phyloP scores from a whole-genome alignment of 495 filamentous ascomycete genomes.

The Astrothelium subdiscretum region DNA sequence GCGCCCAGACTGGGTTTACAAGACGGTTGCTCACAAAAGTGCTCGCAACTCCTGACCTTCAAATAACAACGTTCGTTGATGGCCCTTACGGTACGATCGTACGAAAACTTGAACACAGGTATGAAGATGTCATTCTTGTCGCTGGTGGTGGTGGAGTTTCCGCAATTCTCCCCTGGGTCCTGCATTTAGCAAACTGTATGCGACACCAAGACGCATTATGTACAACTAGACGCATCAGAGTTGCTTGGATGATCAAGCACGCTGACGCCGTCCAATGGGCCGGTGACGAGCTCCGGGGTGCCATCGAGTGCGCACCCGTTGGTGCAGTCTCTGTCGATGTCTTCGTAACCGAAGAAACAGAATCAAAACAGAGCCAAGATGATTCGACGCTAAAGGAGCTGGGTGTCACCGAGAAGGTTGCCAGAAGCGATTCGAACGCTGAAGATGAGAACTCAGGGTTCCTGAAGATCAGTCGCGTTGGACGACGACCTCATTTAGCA shows the following conservation, averaged over 20 bases:
- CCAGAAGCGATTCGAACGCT: not conserved
- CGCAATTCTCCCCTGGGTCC: constrained; percentile 14
- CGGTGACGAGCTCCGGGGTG: not conserved
- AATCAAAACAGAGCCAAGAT: not conserved
- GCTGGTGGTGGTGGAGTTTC: constrained; percentile 23
- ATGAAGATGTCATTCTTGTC: constrained; percentile 16
- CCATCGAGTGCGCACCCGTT: not conserved
- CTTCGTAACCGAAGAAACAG: not conserved
- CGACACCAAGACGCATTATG: not conserved
- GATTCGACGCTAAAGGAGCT: no score
- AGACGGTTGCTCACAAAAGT: not conserved
- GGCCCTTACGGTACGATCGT: constrained; percentile 18
- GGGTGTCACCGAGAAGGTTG: not conserved
- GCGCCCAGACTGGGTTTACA: constrained; percentile 17
- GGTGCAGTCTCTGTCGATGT: not conserved
- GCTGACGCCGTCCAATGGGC: not conserved
- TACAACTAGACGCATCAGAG: not conserved
- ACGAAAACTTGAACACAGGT: constrained; percentile 1
- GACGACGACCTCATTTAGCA: not conserved
- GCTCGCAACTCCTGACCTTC: not conserved
- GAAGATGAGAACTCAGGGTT: not conserved
- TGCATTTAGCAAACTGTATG: constrained; percentile 3
- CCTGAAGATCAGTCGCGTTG: not conserved
- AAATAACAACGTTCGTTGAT: constrained; percentile 10
- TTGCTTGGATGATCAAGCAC: constrained; percentile 8